Evolutionary conservation across 176 grass and related monocot species (phyloP).

Genomic region (Chrysopogon serrulatus): DNA sequence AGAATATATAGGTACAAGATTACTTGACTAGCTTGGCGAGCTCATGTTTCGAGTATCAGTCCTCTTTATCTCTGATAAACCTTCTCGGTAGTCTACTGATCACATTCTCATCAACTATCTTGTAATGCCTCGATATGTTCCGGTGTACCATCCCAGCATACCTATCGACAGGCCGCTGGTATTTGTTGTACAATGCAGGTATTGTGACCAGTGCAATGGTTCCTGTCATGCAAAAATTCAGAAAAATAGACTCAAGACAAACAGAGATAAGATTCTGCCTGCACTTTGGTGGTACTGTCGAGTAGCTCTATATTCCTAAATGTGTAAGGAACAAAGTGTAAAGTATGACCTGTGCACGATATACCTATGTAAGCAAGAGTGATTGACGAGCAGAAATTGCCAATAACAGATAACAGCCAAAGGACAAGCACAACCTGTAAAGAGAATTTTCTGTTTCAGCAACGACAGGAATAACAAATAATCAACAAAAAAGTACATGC

Average conservation of each 20-base stretch:
- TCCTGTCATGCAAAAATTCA: constrained; percentile 43
- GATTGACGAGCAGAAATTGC: constrained; percentile 84
- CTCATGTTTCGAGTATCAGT: constrained; percentile 25
- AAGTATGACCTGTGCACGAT: constrained; percentile 18
- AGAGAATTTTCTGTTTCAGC: constrained; percentile 16
- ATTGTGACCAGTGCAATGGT: constrained; percentile 72
- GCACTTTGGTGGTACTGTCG: neutral
- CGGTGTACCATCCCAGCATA: constrained; percentile 75
- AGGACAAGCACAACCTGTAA: constrained; percentile 70
- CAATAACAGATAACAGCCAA: constrained; percentile 81
- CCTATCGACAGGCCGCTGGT: constrained; percentile 62
- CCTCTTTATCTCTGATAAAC: constrained; percentile 66
- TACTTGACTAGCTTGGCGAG: neutral
- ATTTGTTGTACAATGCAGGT: constrained; percentile 84
- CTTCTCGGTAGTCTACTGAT: constrained; percentile 69
- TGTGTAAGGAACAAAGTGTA: neutral
- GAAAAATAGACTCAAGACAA: neutral
- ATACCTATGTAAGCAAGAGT: constrained; percentile 93
- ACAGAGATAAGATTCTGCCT: neutral
- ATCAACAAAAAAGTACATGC: constrained; percentile 10
- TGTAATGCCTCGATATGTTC: constrained; percentile 94
- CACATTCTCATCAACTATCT: constrained; percentile 88
- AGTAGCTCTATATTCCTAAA: neutral
- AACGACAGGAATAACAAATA: constrained; percentile 5
- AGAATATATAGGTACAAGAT: neutral